Conservation (phyloP, 2,329 filamentous ascomycete species). For the Aureobasidium pullulans region DNA sequence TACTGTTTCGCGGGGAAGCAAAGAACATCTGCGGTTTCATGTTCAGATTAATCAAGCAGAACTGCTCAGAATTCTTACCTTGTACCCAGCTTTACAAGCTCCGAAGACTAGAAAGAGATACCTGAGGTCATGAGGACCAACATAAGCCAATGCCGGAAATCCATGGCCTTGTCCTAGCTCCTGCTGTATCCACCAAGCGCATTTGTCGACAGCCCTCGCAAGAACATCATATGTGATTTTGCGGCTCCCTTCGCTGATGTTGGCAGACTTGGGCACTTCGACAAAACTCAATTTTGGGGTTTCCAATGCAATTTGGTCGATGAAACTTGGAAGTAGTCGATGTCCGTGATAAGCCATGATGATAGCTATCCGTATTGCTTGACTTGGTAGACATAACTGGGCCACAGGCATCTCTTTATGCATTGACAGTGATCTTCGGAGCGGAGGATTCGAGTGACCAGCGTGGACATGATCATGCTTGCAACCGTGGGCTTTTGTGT, state of each 20-base stretch:
- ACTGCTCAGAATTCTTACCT: background rate
- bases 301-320: background rate
- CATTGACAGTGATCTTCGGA: no score
- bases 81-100: conserved; percentile 1
- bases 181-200: conserved; percentile 2
- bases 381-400: no score
- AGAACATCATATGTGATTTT: background rate
- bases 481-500: background rate
- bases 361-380: background rate
- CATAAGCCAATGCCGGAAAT: background rate
- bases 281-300: background rate
- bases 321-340: background rate
- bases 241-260: background rate
- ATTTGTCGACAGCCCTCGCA: background rate
- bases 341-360: background rate
- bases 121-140: background rate
- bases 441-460: background rate
- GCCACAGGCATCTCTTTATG: no score
- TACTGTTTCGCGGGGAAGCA: background rate
- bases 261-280: background rate
- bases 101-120: conserved; percentile 1
- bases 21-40: background rate
- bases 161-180: background rate
- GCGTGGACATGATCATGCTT: background rate
- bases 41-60: background rate